Evolutionary conservation across 345 rosid species (phyloP), one percentile per base, ranked within the genome.

Genomic region (Lepidium africanum): DNA sequence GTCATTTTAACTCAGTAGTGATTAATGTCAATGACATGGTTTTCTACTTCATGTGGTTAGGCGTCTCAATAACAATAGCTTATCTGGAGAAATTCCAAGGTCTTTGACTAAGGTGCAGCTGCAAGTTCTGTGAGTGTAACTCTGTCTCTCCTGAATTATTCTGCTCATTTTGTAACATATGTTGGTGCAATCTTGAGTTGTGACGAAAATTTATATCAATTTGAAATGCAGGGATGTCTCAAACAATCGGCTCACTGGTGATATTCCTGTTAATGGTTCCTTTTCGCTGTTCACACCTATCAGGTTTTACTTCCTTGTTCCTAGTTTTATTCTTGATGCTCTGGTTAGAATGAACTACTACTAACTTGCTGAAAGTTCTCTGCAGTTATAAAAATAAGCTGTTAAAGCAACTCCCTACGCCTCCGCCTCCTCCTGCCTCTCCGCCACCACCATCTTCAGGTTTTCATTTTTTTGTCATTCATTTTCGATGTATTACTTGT

Each of bases 171-270:
- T 23, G 9, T 5, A 58, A 10, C 38, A 49, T 41, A 2, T 12
- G 40, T 60, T 67, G 63, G 6, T 56, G 37, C 8, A 53, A 42
- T 52, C 30, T 27, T 49, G 66, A 10, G 35, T 49, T 30, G 51
- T 67, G 42, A 48, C 58, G 10, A 76, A 37, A 6, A 51, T 45
- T 30, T 32, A 32, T 40, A 51, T 51, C 30, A 17, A 63, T 52
- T 11, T 78, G 52, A 80, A 69, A 78, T 85, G 72, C 82, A 93
- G 97, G 69, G 92, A 93, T 84, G 84, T 93, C 74, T 90, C 98
- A 38, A 78, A 85, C 77, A 90, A 93, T 76, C 0, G 0, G 1
- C 89, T 93, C 38, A 35, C 1, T 3, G 98, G 98, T 79, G 81
- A 77, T 55, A 51, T 80, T 78, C 98, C 97, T 5, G 69, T 76